Evolutionary conservation across 1,284 basidiomycete genomes (phyloP).

Genomic region (Cerrena zonata): DNA sequence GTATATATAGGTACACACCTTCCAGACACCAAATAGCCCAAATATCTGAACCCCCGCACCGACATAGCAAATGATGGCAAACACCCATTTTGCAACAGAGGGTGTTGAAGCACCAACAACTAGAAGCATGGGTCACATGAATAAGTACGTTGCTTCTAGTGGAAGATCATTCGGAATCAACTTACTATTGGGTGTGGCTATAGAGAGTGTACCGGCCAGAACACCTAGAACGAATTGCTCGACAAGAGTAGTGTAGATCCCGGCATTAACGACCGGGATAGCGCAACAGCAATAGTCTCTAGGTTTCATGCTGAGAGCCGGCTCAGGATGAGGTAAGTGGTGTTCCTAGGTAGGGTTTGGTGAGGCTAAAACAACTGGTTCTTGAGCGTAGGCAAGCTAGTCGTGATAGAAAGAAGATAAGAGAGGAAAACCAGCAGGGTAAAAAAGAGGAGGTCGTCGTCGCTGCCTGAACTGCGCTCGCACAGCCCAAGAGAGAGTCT

Average conservation of each 20-base stretch:
- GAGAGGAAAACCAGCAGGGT: constrained; percentile 9
- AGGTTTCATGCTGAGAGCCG: constrained; percentile 41
- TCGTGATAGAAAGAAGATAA: constrained; percentile 2
- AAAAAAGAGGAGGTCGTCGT: too few relatives aligned
- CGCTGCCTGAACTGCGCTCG: not conserved
- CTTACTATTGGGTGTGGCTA: constrained; percentile 77
- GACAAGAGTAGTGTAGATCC: constrained; percentile 73
- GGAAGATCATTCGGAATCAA: too few relatives aligned
- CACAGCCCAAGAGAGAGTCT: not conserved
- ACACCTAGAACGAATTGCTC: constrained; percentile 72
- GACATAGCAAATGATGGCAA: constrained; percentile 71
- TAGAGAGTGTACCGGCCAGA: constrained; percentile 68
- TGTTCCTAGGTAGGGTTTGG: constrained; percentile 2
- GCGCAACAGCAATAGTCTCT: constrained; percentile 79
- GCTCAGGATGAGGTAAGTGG: constrained; percentile 7
- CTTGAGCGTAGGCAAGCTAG: not conserved
- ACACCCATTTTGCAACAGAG: constrained; percentile 64
- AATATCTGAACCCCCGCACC: constrained; percentile 69
- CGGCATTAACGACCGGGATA: constrained; percentile 79
- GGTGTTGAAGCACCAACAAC: constrained; percentile 83
- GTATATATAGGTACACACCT: constrained; percentile 38
- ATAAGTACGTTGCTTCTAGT: too few relatives aligned
- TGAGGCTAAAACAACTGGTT: not conserved
- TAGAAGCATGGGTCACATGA: constrained; percentile 28
- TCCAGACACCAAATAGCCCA: constrained; percentile 77